Evolutionary conservation across 345 rosid species (phyloP).

Genomic region (Camelina neglecta): DNA sequence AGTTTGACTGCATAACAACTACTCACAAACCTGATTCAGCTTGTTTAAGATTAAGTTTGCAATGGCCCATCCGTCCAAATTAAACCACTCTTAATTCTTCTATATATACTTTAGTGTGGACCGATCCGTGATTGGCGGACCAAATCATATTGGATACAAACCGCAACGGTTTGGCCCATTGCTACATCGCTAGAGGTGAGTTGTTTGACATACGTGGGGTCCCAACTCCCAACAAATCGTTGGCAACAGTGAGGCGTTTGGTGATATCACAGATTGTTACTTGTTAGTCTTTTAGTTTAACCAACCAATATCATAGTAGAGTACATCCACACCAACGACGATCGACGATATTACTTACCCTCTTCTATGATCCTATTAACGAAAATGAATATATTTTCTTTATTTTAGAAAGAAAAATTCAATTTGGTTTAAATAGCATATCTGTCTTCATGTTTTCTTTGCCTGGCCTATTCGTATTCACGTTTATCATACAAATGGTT

Average conservation of each 20-base stretch:
- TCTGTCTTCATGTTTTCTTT: not conserved
- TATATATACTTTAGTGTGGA: slow-evolving; percentile 6
- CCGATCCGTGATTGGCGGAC: slow-evolving; percentile 14
- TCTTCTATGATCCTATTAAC: not conserved
- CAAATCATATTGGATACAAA: slow-evolving; percentile 18
- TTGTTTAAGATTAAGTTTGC: not conserved
- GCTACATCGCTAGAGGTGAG: slow-evolving; percentile 9
- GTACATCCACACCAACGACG: not conserved
- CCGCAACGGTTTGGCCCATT: slow-evolving; percentile 20
- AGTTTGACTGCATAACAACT: slow-evolving; percentile 1
- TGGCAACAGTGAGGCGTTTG: slow-evolving; percentile 1
- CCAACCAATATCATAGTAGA: not conserved
- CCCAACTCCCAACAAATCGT: slow-evolving; percentile 6
- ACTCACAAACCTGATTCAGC: not conserved
- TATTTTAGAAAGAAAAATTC: not conserved
- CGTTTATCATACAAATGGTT: slow-evolving; percentile 18
- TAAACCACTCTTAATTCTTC: not conserved
- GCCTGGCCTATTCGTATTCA: not conserved
- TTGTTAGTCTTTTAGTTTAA: not conserved
- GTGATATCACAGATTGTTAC: not conserved
- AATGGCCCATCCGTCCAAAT: not conserved
- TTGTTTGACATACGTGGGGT: slow-evolving; percentile 22
- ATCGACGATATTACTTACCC: not conserved
- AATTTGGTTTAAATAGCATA: not conserved
- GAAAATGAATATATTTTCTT: not conserved